These are phyloP conservation scores for Aspergillus hortae DNA, from an alignment of 2,329 filamentous ascomycete species.

Conservation along the genomic window DNA sequence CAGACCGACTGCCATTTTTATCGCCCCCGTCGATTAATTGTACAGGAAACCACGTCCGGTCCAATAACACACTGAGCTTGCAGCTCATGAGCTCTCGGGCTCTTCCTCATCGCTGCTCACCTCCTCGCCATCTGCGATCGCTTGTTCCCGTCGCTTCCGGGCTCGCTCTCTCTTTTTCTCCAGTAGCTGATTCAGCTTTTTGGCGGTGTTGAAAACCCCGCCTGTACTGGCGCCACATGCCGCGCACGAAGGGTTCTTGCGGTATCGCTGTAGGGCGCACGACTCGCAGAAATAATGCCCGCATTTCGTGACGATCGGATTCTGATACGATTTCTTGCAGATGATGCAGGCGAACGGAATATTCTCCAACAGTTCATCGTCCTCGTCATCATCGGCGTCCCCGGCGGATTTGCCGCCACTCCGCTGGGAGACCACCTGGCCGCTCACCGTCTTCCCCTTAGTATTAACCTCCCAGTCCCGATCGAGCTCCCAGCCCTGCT, in stretches of 20 bases:
- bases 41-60: not conserved
- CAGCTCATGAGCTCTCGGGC: slow-evolving; percentile 1
- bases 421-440: slow-evolving; percentile 48
- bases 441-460: slow-evolving; percentile 50
- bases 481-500: slow-evolving; percentile 94
- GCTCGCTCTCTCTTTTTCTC: slow-evolving; percentile 64
- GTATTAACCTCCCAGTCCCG: slow-evolving; percentile 85
- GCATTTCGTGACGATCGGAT: slow-evolving; percentile 82
- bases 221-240: slow-evolving; percentile 81
- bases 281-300: slow-evolving; percentile 94
- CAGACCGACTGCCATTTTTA: not conserved
- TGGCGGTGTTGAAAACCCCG: slow-evolving; percentile 86
- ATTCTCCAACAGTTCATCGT: slow-evolving; percentile 70
- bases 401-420: slow-evolving; percentile 37
- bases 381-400: slow-evolving; percentile 54
- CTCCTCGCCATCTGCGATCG: slow-evolving; percentile 52
- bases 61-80: not conserved
- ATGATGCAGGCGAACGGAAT: slow-evolving; percentile 90
- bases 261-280: slow-evolving; percentile 82
- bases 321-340: slow-evolving; percentile 73
- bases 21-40: not conserved
- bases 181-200: slow-evolving; percentile 74
- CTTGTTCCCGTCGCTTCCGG: slow-evolving; percentile 50
- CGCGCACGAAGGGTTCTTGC: slow-evolving; percentile 81
- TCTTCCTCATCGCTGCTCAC: slow-evolving; percentile 47